A percentile compares a stretch with the other conserved stretches of the same genome.
Conservation (phyloP, 345 rosid species). For the Eucalyptus marginata region DNA sequence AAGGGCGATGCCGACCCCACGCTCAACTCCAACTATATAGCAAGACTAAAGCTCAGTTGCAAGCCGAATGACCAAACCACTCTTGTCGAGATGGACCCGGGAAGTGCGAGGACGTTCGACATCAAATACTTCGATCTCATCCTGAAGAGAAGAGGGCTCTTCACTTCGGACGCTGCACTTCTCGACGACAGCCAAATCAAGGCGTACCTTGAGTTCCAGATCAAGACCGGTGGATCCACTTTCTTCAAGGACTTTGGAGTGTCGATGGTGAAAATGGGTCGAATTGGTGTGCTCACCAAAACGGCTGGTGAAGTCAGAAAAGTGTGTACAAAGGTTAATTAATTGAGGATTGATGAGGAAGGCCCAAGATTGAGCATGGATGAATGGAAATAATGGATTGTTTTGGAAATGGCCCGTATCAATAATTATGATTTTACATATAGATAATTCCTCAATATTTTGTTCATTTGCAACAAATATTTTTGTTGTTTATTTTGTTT, state of each 20-base stretch:
- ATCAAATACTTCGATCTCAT: conserved; percentile 27
- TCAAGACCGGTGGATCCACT: background rate
- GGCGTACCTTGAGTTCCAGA: conserved; percentile 26
- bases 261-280: conserved; percentile 65
- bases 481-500: background rate
- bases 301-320: conserved; percentile 38
- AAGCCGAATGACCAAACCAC: conserved; percentile 29
- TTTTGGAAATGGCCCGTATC: background rate
- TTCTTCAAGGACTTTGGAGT: conserved; percentile 50
- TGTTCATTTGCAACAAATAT: background rate
- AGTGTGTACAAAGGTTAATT: conserved; percentile 37
- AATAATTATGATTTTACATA: too few relatives aligned
- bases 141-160: conserved; percentile 45
- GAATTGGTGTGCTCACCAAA: conserved; percentile 48
- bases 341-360: conserved; percentile 7
- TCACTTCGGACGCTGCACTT: conserved; percentile 57
- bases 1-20: conserved; percentile 38
- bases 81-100: conserved; percentile 63
- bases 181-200: conserved; percentile 27
- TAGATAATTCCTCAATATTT: background rate
- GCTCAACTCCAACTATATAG: conserved; percentile 23
- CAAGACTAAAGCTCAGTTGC: conserved; percentile 21
- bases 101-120: conserved; percentile 53
- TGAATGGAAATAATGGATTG: background rate
- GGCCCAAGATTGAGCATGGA: background rate